Evolutionary conservation across 2,329 filamentous ascomycete genomes (phyloP).

Genomic region (Fonsecaea nubica): DNA sequence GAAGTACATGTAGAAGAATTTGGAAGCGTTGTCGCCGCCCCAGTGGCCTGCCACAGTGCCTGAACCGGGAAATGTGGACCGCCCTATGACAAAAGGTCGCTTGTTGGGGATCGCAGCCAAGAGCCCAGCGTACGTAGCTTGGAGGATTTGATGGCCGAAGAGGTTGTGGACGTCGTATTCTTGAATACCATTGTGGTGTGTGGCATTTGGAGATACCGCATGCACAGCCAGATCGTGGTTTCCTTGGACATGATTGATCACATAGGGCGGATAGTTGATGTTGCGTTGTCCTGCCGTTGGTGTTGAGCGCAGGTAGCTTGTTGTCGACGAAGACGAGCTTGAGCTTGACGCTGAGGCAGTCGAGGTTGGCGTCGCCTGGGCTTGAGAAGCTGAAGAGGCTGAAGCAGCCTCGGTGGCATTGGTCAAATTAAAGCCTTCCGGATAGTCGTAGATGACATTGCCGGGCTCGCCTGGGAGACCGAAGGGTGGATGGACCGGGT

Average conservation of each 20-base stretch:
- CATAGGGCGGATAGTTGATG: slow-evolving; percentile 76
- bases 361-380: slow-evolving; percentile 54
- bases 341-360: slow-evolving; percentile 41
- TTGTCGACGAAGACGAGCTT: slow-evolving; percentile 45
- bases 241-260: slow-evolving; percentile 74
- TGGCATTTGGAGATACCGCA: slow-evolving; percentile 77
- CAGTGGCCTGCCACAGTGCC: slow-evolving; percentile 81
- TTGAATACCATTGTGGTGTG: slow-evolving; percentile 71
- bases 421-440: slow-evolving; percentile 72
- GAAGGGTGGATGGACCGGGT: slow-evolving; percentile 73
- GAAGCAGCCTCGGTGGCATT: slow-evolving; percentile 71
- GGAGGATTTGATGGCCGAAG: slow-evolving; percentile 75
- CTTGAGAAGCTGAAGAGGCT: slow-evolving; percentile 61
- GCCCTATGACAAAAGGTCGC: slow-evolving; percentile 82
- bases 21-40: slow-evolving; percentile 76
- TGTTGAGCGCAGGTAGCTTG: slow-evolving; percentile 63
- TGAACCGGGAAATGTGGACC: slow-evolving; percentile 78
- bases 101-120: slow-evolving; percentile 68
- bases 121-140: slow-evolving; percentile 76
- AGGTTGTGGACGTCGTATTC: slow-evolving; percentile 85
- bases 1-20: slow-evolving; percentile 76
- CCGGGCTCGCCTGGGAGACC: slow-evolving; percentile 69
- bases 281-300: slow-evolving; percentile 69
- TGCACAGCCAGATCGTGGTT: slow-evolving; percentile 69
- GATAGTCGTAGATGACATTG: slow-evolving; percentile 66